Evolutionary conservation across 768 basidiomycete genomes (phyloP).

Genomic region (Tulasnella sp.): DNA sequence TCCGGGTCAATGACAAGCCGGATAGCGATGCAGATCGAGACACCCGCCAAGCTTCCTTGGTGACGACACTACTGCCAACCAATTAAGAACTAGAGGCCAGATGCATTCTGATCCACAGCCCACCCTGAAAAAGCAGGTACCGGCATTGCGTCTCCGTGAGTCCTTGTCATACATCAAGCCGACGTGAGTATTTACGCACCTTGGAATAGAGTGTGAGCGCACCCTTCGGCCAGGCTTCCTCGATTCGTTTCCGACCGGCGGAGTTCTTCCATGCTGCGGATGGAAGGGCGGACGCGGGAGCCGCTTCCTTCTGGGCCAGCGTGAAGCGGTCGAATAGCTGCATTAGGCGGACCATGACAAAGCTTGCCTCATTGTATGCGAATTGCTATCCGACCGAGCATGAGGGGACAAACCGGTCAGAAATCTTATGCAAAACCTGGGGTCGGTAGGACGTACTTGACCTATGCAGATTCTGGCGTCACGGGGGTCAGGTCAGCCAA

Average conservation of each 20-base stretch:
- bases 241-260: conserved; percentile 15
- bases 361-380: conserved; percentile 32
- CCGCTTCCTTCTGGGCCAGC: conserved; percentile 23
- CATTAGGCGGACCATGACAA: conserved; percentile 28
- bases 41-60: not conserved
- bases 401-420: not conserved
- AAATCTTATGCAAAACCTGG: not conserved
- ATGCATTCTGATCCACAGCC: conserved; percentile 20
- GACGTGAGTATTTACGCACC: not conserved
- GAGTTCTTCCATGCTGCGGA: conserved; percentile 26
- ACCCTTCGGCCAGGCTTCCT: conserved; percentile 26
- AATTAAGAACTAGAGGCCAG: not conserved
- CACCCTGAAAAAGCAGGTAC: not conserved
- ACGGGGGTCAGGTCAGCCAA: too few relatives aligned
- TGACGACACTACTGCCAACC: not conserved
- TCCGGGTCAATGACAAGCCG: not conserved
- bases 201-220: conserved; percentile 29
- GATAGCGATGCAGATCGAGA: not conserved
- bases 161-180: not conserved
- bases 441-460: not conserved
- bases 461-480: conserved; percentile 16
- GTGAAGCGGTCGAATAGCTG: conserved; percentile 27
- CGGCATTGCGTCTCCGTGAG: not conserved
- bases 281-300: conserved; percentile 13
- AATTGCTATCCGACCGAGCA: conserved; percentile 24